Percentiles rank a stretch among this genome's conserved stretches.
Evolutionary conservation across 441 rosid genomes (phyloP).

Genomic region (Theobroma grandiflorum): DNA sequence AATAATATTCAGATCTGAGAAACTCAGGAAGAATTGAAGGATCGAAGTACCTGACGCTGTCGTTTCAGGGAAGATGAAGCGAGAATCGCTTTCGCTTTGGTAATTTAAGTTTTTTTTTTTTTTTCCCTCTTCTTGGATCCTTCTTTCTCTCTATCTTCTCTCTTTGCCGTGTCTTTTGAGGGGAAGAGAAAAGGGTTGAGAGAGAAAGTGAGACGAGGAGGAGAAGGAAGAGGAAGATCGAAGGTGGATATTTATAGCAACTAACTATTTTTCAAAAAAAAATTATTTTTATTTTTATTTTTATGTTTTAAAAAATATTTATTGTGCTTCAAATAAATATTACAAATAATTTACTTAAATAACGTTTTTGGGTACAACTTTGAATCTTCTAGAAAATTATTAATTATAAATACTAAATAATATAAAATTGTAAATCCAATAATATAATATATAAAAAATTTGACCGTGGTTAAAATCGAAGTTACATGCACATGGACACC

Average conservation of each 20-base stretch:
- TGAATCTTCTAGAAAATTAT: too few relatives aligned
- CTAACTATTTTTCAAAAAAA: too few relatives aligned
- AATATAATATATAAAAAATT: too few relatives aligned
- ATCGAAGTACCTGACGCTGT: conserved; percentile 36
- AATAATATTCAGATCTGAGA: conserved; percentile 33
- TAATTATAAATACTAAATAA: too few relatives aligned
- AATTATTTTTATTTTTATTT: background rate
- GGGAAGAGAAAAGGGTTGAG: conserved; percentile 1
- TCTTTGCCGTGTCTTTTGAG: conserved; percentile 11
- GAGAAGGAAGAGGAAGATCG: background rate
- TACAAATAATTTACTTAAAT: too few relatives aligned
- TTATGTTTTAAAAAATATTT: too few relatives aligned
- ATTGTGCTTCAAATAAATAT: too few relatives aligned
- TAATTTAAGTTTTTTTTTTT: background rate
- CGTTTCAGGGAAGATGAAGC: conserved; percentile 9
- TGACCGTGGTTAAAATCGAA: background rate
- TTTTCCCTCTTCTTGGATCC: background rate
- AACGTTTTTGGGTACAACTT: too few relatives aligned
- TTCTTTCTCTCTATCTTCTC: background rate
- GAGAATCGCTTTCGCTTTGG: background rate
- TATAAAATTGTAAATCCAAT: too few relatives aligned
- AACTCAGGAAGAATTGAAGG: background rate
- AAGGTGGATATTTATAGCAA: conserved; percentile 32
- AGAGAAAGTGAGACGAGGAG: background rate
- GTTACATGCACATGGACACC: background rate